Evolutionary conservation across 805 yeast species (phyloP), one percentile per base, ranked within the genome.

Genomic region (Tetrapisispora namnaoensis): DNA sequence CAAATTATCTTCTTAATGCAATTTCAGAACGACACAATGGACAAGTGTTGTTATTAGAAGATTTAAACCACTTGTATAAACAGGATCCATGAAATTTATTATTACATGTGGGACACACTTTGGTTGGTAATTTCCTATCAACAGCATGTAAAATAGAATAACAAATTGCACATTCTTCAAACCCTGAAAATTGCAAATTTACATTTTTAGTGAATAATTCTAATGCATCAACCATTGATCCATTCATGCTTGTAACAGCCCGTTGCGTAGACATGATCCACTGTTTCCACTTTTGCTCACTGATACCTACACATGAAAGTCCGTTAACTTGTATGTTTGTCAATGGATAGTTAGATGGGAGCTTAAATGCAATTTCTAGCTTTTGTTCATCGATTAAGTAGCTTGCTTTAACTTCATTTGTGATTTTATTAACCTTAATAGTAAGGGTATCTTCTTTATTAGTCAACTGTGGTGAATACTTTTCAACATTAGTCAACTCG

Each of bases 161-260:
- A 65, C 99, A 93, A 56, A 93, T 89, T 2, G 98, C 95, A 75
- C 99, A 93, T 51, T 91, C 98, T 59, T 88, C 96, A 55, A 87
- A 89, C 0, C 96, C 96, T 9, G 90, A 85, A 65, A 95, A 90
- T 62, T 90, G 95, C 57, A 86, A 73, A 48, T 79, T 77, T 46
- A 88, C 89, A 58, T 91, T 87, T 56, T 79, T 80, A 44, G 70
- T 58, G 49, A 71, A 68, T 35, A 68, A 60, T 43, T 70, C 72
- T 46, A 71, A 51, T 16, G 73, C 67, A 47, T 75, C 72, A 56
- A 76, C 51, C 13, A 69, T 69, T 17, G 88, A 77, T 18, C 88
- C 89, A 56, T 82, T 83, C 56, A 84, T 84, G 37, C 84, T 75
- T 1, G 87, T 76, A 28, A 88, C 79, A 9, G 87, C 81, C 49